Conservation (phyloP, 768 basidiomycete species). For the Calocybe indica region DNA sequence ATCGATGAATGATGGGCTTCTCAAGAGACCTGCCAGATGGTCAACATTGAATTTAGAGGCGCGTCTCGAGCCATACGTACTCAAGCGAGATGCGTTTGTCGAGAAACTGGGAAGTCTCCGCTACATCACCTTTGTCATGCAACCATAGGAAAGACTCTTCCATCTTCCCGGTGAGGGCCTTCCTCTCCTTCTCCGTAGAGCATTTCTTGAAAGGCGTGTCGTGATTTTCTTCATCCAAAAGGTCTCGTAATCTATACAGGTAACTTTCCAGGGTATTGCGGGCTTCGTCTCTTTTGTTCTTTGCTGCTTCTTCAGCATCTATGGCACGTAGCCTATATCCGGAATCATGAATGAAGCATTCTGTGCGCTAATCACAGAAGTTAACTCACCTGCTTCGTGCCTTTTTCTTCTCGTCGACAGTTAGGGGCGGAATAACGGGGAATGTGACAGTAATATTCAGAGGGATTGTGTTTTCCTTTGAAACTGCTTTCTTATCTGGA, state of each 20-base stretch:
- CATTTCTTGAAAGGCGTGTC: slow-evolving; percentile 81
- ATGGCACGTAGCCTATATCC: slow-evolving; percentile 67
- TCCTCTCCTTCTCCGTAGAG: slow-evolving; percentile 68
- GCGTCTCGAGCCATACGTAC: slow-evolving; percentile 41
- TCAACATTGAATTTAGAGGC: slow-evolving; percentile 4
- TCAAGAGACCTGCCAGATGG: slow-evolving; percentile 56
- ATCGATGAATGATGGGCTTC: slow-evolving; percentile 77
- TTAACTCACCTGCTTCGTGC: slow-evolving; percentile 65
- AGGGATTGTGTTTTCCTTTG: slow-evolving; percentile 59
- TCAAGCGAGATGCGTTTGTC: slow-evolving; percentile 77
- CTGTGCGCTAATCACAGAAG: background rate
- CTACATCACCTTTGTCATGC: slow-evolving; percentile 75
- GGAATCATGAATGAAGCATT: background rate
- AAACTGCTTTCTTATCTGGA: slow-evolving; percentile 27
- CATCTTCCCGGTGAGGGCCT: slow-evolving; percentile 56
- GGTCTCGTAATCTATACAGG: slow-evolving; percentile 84
- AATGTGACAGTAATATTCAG: slow-evolving; percentile 60
- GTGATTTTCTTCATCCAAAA: slow-evolving; percentile 60
- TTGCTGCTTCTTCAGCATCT: slow-evolving; percentile 71
- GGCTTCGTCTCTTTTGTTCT: slow-evolving; percentile 80
- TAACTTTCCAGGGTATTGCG: slow-evolving; percentile 89
- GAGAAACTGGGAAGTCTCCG: slow-evolving; percentile 68
- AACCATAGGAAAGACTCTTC: slow-evolving; percentile 82
- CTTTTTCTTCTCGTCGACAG: slow-evolving; percentile 65
- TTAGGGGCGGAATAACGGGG: slow-evolving; percentile 70